Evolutionary conservation across 345 rosid genomes (phyloP).

Genomic region (Gossypium stocksii): DNA sequence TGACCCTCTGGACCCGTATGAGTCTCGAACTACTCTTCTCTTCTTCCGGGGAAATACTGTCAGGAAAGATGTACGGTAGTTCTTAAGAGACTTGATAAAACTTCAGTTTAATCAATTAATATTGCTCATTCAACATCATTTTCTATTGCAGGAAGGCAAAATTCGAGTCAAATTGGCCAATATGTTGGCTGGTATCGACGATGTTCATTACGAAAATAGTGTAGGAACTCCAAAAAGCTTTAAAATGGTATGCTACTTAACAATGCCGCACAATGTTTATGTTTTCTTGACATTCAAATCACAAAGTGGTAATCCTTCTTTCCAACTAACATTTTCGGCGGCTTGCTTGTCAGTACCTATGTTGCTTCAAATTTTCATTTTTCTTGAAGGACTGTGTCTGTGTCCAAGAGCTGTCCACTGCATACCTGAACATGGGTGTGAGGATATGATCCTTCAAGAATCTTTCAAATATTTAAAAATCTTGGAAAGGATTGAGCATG

Average conservation of each 20-base stretch:
- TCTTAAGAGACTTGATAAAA: constrained; percentile 7
- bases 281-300: not conserved
- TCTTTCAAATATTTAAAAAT: no score
- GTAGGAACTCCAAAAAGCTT: constrained; percentile 60
- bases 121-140: not conserved
- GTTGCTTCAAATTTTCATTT: not conserved
- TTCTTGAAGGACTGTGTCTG: not conserved
- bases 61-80: constrained; percentile 68
- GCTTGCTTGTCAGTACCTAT: not conserved
- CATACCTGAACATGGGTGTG: not conserved
- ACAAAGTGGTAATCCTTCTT: not conserved
- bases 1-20: constrained; percentile 54
- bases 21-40: constrained; percentile 65
- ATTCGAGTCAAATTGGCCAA: constrained; percentile 71
- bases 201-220: constrained; percentile 61
- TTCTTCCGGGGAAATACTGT: constrained; percentile 84
- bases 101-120: not conserved
- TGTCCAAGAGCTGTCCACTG: not conserved
- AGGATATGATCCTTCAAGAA: no score
- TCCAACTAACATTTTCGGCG: not conserved
- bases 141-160: constrained; percentile 61
- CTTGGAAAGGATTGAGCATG: no score
- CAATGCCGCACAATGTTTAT: not conserved
- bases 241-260: constrained; percentile 44
- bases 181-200: constrained; percentile 55